Evolutionary conservation across 129 eudicot species (phyloP), one percentile per base, ranked within the genome.

Genomic region (Glebionis coronaria): DNA sequence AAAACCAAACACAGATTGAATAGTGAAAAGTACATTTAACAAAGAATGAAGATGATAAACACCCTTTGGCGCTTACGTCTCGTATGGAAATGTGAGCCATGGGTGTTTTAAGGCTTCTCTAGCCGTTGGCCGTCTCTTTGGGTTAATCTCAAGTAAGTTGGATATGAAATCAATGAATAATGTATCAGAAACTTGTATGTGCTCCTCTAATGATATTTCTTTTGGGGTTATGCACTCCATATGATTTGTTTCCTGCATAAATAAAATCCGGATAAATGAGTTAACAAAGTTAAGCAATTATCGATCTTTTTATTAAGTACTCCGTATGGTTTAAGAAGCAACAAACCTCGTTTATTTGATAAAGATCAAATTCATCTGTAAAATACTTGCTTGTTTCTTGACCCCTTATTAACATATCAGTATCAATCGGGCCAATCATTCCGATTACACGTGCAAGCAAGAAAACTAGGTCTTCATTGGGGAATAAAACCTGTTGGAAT

Each of bases 401-500:
- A 29, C 99, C 99, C 42, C 74, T 81, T 66, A 53, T 60, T 25
- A 93, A 78, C 97, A 94, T 87, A 44, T 90, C 95, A 65, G 47
- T 72, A 63, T 94, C 97, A 73, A 94, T 82, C 25, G 97, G 99
- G 63, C 97, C 97, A 35, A 94, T 72, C 61, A 87, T 68, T 58
- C 88, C 93, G 45, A 94, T 83, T 82, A 94, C 76, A 31, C 87
- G 95, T n/a, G 87, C 99, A 72, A 94, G 87, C 70, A 87, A 78
- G 84, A 84, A 76, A 38, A 68, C 88, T 44, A 90, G 42, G 0
- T 79, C 66, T 20, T 90, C 99, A 57, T 94, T 94, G 53, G 95
- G 99, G 78, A 94, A 94, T 35, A 94, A 82, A 57, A 94, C 99
- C 99, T 94, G 71, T 11, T 11, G 44, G 44, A 28, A 49, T 16